Evolutionary conservation across 2,329 filamentous ascomycete genomes (phyloP).

Genomic region (Diaporthe capsici): DNA sequence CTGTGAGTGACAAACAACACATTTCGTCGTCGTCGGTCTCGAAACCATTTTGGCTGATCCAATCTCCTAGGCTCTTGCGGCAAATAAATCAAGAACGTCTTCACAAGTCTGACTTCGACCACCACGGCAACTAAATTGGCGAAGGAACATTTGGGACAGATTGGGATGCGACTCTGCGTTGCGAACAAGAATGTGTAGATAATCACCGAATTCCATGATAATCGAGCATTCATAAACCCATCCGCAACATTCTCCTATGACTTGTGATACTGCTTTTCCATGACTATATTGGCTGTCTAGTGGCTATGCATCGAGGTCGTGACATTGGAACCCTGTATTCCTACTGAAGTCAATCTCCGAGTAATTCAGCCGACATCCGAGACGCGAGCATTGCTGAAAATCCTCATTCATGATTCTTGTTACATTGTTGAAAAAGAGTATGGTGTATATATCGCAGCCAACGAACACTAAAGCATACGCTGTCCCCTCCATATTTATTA

Average conservation of each 20-base stretch:
- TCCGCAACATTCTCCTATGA: too few species aligned
- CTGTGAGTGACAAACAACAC: neutral
- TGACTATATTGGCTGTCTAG: too few species aligned
- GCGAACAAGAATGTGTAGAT: conserved; percentile 26
- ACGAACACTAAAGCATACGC: neutral
- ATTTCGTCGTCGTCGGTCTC: neutral
- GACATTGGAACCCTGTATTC: neutral
- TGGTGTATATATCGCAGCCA: too few species aligned
- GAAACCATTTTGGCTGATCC: neutral
- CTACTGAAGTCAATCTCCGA: rapidly evolving
- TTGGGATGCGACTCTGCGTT: conserved; percentile 1
- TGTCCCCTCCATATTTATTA: neutral
- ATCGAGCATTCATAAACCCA: conserved; percentile 7
- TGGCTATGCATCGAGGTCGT: too few species aligned
- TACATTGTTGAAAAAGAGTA: too few species aligned
- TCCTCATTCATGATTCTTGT: too few species aligned
- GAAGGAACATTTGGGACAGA: neutral
- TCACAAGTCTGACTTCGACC: neutral
- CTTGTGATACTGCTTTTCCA: neutral
- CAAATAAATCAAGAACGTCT: conserved; percentile 15
- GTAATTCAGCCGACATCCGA: neutral
- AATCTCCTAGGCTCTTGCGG: neutral
- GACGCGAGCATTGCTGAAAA: neutral
- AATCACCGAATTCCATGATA: neutral
- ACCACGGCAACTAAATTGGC: neutral